Percentiles rank a stretch among this genome's conserved stretches.
Evolutionary conservation across 1,284 basidiomycete genomes (phyloP).

Genomic region (Anthracocystis panici-leucophaei): DNA sequence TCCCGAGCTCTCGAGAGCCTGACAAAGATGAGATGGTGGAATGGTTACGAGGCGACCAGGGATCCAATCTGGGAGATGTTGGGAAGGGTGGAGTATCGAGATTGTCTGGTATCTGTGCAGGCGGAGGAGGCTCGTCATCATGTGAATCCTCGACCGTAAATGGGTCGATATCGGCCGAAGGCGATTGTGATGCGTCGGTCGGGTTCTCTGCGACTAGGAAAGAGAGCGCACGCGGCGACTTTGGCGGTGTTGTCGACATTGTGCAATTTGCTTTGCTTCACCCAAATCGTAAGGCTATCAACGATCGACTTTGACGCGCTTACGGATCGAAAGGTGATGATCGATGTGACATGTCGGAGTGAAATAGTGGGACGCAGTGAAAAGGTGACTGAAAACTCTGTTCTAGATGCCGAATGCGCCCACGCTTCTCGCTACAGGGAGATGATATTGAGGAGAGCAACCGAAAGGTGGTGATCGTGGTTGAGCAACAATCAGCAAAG

Average conservation of each 20-base stretch:
- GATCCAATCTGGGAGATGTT: constrained; percentile 40
- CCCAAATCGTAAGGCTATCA: not conserved
- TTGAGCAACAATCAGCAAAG: too few species aligned
- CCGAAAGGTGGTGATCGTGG: too few species aligned
- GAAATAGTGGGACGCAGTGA: not conserved
- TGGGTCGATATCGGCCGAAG: constrained; percentile 4
- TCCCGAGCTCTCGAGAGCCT: constrained; percentile 39
- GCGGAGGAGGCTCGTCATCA: not conserved
- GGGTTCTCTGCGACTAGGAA: not conserved
- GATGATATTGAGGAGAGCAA: too few species aligned
- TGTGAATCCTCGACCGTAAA: constrained; percentile 5
- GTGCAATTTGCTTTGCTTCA: not conserved
- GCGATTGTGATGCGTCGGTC: not conserved
- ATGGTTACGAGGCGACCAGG: constrained; percentile 42
- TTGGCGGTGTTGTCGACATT: constrained; percentile 14
- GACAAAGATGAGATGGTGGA: constrained; percentile 48
- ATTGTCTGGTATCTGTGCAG: constrained; percentile 9
- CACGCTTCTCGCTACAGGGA: too few species aligned
- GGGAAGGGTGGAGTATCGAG: constrained; percentile 36
- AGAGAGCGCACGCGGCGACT: not conserved
- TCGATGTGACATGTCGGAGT: constrained; percentile 4
- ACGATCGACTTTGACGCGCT: constrained; percentile 5
- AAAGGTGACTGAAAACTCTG: not conserved
- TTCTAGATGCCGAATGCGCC: too few species aligned
- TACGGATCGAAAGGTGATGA: not conserved